Conservation (phyloP, 208 protist genomes). For the Leishmania tropica region DNA sequence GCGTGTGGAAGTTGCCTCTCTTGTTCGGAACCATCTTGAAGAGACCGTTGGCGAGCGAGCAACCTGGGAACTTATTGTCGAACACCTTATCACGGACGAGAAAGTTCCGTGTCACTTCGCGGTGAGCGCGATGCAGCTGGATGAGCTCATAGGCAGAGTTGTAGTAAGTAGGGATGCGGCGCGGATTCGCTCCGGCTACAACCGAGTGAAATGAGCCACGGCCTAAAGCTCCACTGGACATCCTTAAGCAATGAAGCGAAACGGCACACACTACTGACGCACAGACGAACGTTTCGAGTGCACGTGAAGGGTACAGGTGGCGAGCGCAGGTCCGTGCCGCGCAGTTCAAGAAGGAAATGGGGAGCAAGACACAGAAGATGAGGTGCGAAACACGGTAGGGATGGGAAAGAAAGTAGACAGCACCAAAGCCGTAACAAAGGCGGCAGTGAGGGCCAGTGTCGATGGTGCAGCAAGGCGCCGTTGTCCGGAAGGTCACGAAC, state of each 20-base stretch:
- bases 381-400: not conserved
- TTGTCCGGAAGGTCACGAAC: not conserved
- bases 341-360: not conserved
- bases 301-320: not conserved
- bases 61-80: constrained; percentile 90
- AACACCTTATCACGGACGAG: constrained; percentile 87
- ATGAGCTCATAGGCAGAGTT: constrained; percentile 77
- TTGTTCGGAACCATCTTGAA: constrained; percentile 89
- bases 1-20: constrained; percentile 72
- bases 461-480: not conserved
- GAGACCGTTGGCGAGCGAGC: constrained; percentile 77
- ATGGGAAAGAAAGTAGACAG: not conserved
- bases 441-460: not conserved
- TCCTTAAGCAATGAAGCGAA: constrained; percentile 8
- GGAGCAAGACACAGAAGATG: not conserved
- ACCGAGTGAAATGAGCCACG: constrained; percentile 83
- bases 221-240: constrained; percentile 86
- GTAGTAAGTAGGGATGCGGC: constrained; percentile 73
- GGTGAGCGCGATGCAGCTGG: constrained; percentile 73
- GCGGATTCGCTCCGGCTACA: constrained; percentile 60
- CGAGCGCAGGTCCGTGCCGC: not conserved
- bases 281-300: not conserved
- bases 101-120: constrained; percentile 76
- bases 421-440: not conserved
- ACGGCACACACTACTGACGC: constrained; percentile 5